Evolutionary conservation across 176 grass and related monocot species (phyloP), one percentile per base, ranked within the genome.

Genomic region (Juncus inflexus): DNA sequence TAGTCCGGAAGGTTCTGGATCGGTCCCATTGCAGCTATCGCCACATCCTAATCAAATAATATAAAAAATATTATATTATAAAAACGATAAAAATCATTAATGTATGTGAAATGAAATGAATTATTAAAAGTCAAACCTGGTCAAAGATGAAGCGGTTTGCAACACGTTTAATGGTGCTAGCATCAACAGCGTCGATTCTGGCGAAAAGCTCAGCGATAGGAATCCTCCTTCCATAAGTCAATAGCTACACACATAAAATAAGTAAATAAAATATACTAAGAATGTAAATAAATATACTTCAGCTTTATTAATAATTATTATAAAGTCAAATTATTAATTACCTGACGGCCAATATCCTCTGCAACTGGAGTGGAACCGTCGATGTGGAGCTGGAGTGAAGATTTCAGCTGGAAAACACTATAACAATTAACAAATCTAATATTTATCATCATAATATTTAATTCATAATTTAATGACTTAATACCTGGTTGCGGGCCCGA

Each of bases 81-180:
- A 42, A 51, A 74, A 9, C n/a, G 37, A 51, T 36, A 0, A 40
- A 52, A 54, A 54, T 41, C 40, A 49, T 55, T 43, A 9, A 55
- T 55, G 19, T 37, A 37, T 7, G 15, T 2, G 42, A 41, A 54
- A 41, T 76, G 5, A 15, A 51, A 54, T 55, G 42, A 28, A 35
- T 58, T 55, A 61, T 5, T 75, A 12, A 35, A 63, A 12, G 39
- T 56, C 47, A 50, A 79, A 92, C 95, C 89, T 99, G 95, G 74
- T 99, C 95, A 80, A 99, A 99, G 78, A 99, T 90, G 83, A 99
- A 99, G 50, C 95, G 95, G 15, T 99, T 99, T 35, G 95, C 89
- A 55, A 99, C 86, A 74, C 95, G 85, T 69, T 82, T 99, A 28
- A 99, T 81, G 51, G 86, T 89, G 65, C 80, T 94, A 64, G 95